Evolutionary conservation across 306 rosid species (phyloP).

Genomic region (Inga laurina): DNA sequence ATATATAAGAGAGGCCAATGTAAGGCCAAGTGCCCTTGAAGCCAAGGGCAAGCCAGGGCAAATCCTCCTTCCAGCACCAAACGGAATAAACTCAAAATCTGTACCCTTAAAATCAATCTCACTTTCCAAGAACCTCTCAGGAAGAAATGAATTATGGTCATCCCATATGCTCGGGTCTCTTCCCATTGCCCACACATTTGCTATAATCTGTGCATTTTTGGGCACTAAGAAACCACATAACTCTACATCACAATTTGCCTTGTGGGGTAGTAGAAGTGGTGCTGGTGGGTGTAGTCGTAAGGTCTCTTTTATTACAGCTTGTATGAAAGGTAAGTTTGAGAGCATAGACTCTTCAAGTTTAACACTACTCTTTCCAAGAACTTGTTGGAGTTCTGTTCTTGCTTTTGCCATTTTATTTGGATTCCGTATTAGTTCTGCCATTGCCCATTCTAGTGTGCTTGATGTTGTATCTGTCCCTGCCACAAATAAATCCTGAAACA

Average conservation of each 20-base stretch:
- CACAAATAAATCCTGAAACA: background rate
- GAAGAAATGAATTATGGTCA: no score
- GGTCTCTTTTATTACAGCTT: background rate
- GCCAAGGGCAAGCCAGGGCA: no score
- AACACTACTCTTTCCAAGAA: background rate
- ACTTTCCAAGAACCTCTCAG: no score
- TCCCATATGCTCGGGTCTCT: background rate
- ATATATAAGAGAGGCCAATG: no score
- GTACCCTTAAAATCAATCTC: no score
- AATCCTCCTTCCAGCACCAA: no score
- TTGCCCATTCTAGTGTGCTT: constrained; percentile 3
- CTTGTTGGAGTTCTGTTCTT: background rate
- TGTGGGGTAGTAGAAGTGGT: background rate
- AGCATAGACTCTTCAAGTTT: background rate
- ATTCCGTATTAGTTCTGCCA: background rate
- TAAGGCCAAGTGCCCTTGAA: no score
- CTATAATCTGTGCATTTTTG: background rate
- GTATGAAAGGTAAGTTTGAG: background rate
- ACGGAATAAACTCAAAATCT: no score
- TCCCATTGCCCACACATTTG: background rate
- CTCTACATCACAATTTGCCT: background rate
- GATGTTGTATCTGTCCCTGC: background rate
- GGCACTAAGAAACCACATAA: background rate
- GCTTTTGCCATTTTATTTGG: background rate
- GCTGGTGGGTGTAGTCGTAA: background rate